Conservation (phyloP, 2,329 filamentous ascomycete species). For the Plenodomus biglobosus region DNA sequence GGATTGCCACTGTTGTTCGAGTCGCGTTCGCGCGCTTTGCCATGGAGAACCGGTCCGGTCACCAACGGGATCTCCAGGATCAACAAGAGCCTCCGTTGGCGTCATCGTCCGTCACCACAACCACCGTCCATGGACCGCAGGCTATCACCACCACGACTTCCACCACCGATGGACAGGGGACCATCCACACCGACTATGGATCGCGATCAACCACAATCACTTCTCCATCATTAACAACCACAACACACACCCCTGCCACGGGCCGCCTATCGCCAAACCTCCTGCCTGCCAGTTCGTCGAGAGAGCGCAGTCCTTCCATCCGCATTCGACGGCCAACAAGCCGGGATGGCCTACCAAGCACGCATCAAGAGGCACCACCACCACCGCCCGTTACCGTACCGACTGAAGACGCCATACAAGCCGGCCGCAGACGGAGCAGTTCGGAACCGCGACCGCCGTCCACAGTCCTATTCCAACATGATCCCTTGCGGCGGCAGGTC, state of each 20-base stretch:
- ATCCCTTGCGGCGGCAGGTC: constrained; percentile 29
- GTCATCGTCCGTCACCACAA: constrained; percentile 27
- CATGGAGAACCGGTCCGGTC: constrained; percentile 17
- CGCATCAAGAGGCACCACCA: constrained; percentile 6
- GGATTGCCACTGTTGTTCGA: not conserved
- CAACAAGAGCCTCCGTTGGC: constrained; percentile 5
- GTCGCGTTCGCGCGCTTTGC: not conserved
- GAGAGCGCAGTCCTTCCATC: constrained; percentile 31
- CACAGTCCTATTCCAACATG: constrained; percentile 22
- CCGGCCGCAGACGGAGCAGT: constrained; percentile 35
- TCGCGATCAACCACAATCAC: constrained; percentile 30
- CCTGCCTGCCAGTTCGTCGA: constrained; percentile 11
- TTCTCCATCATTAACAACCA: constrained; percentile 36
- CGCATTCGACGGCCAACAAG: constrained; percentile 27
- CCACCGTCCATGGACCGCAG: constrained; percentile 31
- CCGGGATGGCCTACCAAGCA: constrained; percentile 3
- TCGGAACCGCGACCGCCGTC: constrained; percentile 37
- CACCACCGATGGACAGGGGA: constrained; percentile 19
- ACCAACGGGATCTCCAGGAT: not conserved
- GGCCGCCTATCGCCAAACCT: constrained; percentile 11
- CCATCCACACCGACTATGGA: constrained; percentile 22
- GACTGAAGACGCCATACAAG: constrained; percentile 15
- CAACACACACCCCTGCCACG: constrained; percentile 15
- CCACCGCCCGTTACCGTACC: constrained; percentile 3
- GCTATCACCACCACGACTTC: constrained; percentile 33